Evolutionary conservation across 2,329 filamentous ascomycete species (phyloP).

Genomic region (Emmonsiellopsis sp.): DNA sequence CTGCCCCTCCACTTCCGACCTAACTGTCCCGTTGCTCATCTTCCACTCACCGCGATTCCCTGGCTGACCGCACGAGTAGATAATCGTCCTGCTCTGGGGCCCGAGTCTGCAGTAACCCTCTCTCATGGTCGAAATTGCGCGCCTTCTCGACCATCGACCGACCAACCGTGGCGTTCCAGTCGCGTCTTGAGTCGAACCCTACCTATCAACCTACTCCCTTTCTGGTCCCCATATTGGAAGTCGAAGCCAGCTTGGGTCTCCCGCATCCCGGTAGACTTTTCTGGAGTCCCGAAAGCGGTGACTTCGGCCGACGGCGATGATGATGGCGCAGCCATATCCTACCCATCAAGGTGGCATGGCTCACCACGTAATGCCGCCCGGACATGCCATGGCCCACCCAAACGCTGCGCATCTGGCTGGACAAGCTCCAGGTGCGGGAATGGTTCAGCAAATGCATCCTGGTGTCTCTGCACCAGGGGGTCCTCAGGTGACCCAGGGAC

Average conservation of each 20-base stretch:
- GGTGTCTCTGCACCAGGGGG: constrained; percentile 51
- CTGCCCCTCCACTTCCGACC: constrained; percentile 4
- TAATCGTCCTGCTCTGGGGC: constrained; percentile 3
- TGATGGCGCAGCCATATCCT: constrained; percentile 48
- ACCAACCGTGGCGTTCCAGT: constrained; percentile 24
- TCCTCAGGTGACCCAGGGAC: constrained; percentile 52
- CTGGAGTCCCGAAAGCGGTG: constrained; percentile 16
- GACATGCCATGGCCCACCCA: constrained; percentile 53
- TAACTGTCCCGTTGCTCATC: neutral
- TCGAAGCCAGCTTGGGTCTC: constrained; percentile 3
- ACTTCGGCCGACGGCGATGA: constrained; percentile 39
- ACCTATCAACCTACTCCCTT: constrained; percentile 7
- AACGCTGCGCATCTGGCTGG: constrained; percentile 46
- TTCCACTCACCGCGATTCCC: constrained; percentile 1
- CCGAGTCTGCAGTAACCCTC: constrained; percentile 10
- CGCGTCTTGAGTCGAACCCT: constrained; percentile 22
- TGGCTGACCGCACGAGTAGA: constrained; percentile 3
- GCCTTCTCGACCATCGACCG: constrained; percentile 21
- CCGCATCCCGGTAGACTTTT: constrained; percentile 9
- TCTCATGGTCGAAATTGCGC: constrained; percentile 28
- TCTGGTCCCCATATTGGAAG: constrained; percentile 4
- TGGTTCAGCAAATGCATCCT: constrained; percentile 51
- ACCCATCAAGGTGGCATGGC: constrained; percentile 51
- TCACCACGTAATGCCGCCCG: constrained; percentile 50
- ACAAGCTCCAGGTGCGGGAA: constrained; percentile 38